A percentile compares a stretch with the other conserved stretches of the same genome.
Conservation (phyloP, 2,329 filamentous ascomycete species). For the Spiromastix sp. region DNA sequence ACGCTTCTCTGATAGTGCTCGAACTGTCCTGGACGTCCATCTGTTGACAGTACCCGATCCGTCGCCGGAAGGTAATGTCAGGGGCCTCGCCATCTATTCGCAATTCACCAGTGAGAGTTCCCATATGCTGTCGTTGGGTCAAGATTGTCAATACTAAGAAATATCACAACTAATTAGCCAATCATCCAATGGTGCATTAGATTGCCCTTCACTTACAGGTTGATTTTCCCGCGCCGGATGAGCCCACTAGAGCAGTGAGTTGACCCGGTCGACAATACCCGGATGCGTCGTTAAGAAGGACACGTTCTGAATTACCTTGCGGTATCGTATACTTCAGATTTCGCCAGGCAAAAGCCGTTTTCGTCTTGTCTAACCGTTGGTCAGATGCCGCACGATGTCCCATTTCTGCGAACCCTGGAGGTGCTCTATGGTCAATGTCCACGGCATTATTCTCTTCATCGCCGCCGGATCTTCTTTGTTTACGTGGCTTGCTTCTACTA, state of each 20-base stretch:
- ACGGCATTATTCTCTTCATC: slow-evolving; percentile 42
- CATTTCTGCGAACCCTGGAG: slow-evolving; percentile 15
- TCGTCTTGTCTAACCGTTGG: slow-evolving; percentile 37
- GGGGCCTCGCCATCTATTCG: slow-evolving; percentile 51
- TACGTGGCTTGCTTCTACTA: slow-evolving; percentile 39
- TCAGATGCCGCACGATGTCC: slow-evolving; percentile 16
- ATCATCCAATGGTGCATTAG: too few species aligned
- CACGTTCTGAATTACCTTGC: slow-evolving; percentile 45
- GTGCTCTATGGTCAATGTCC: slow-evolving; percentile 1
- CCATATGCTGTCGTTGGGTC: slow-evolving; percentile 56
- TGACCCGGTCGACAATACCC: slow-evolving; percentile 67
- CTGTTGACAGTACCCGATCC: slow-evolving; percentile 59
- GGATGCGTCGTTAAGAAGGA: slow-evolving; percentile 53
- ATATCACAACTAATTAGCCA: slow-evolving; percentile 3
- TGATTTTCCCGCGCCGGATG: slow-evolving; percentile 62
- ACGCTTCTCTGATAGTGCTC: slow-evolving; percentile 53
- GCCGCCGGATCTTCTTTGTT: slow-evolving; percentile 17
- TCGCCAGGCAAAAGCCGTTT: slow-evolving; percentile 56
- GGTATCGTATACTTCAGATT: slow-evolving; percentile 58
- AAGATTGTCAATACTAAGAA: slow-evolving; percentile 58
- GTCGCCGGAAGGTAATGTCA: slow-evolving; percentile 50
- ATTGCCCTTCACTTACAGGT: slow-evolving; percentile 20
- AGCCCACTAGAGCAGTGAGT: slow-evolving; percentile 68
- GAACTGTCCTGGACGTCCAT: slow-evolving; percentile 58
- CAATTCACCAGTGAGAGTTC: slow-evolving; percentile 51